These are phyloP conservation scores for Trichoderma cornu-damae DNA, from an alignment of 2,329 filamentous ascomycete species.

Conservation along the genomic window DNA sequence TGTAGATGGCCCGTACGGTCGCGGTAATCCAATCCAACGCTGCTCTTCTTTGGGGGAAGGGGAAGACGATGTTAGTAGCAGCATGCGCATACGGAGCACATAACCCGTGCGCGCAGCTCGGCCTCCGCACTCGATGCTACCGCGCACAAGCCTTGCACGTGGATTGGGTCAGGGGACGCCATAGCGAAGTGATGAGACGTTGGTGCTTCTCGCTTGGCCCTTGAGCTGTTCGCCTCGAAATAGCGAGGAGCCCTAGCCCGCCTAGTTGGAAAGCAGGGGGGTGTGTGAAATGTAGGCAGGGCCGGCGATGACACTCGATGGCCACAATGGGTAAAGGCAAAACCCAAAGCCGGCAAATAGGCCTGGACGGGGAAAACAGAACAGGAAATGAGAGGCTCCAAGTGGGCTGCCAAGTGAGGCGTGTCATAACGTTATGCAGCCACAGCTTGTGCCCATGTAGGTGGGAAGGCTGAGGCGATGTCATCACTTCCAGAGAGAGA, in stretches of 20 bases:
- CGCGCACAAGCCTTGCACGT: slow-evolving; percentile 10
- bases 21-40: not conserved
- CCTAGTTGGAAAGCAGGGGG: slow-evolving; percentile 4
- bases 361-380: not conserved
- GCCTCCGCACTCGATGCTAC: slow-evolving; percentile 1
- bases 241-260: not conserved
- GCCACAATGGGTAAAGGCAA: slow-evolving; percentile 5
- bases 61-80: not conserved
- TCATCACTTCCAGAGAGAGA: not conserved
- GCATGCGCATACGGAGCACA: not conserved
- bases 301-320: not conserved
- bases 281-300: not conserved
- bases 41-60: not conserved
- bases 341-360: slow-evolving; percentile 9
- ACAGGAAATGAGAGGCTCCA: slow-evolving; percentile 10
- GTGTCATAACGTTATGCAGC: slow-evolving; percentile 4
- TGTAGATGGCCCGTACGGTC: too few relatives aligned
- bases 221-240: slow-evolving; percentile 7
- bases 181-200: not conserved
- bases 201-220: not conserved
- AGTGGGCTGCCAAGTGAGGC: not conserved
- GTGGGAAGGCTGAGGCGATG: not conserved
- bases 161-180: not conserved
- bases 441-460: not conserved
- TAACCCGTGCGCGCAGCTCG: too few relatives aligned